phyloP scores from a whole-genome alignment of 1,284 basidiomycete species.

The Athelia sp. region DNA sequence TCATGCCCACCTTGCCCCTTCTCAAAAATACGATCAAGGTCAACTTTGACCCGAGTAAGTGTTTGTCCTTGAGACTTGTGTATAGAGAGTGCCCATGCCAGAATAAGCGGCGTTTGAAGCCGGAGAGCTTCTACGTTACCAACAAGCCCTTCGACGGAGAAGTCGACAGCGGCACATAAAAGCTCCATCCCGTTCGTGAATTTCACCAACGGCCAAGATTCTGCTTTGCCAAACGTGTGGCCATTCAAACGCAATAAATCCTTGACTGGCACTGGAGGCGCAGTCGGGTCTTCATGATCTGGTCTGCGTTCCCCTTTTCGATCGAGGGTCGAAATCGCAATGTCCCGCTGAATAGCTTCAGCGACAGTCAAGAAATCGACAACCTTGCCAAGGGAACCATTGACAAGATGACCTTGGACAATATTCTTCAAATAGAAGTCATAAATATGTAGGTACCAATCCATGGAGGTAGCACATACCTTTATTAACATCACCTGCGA shows the following conservation, averaged over 20 bases:
- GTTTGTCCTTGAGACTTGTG: slow-evolving; percentile 95
- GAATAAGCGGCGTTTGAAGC: slow-evolving; percentile 59
- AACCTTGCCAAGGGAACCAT: slow-evolving; percentile 87
- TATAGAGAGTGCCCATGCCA: slow-evolving; percentile 91
- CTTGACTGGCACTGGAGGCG: background rate
- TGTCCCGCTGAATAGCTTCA: slow-evolving; percentile 38
- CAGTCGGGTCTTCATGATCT: background rate
- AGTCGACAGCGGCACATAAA: slow-evolving; percentile 25
- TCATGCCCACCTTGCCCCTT: slow-evolving; percentile 72
- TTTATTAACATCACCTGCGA: slow-evolving; percentile 82
- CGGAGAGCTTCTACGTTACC: slow-evolving; percentile 25
- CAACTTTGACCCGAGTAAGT: slow-evolving; percentile 76
- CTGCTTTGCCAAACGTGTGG: background rate
- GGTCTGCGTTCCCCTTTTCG: background rate
- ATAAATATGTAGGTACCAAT: background rate
- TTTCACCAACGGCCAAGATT: slow-evolving; percentile 28
- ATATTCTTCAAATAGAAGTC: slow-evolving; percentile 36
- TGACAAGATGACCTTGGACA: slow-evolving; percentile 65
- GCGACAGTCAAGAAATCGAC: slow-evolving; percentile 50
- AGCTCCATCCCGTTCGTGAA: slow-evolving; percentile 20
- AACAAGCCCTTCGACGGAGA: slow-evolving; percentile 25
- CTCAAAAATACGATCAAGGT: slow-evolving; percentile 77
- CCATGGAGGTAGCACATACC: slow-evolving; percentile 16
- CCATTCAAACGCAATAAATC: background rate
- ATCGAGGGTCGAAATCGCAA: slow-evolving; percentile 26